Evolutionary conservation across 2,329 filamentous ascomycete genomes (phyloP), one percentile per base, ranked within the genome.

Genomic region (Scortechinia acanthostroma): DNA sequence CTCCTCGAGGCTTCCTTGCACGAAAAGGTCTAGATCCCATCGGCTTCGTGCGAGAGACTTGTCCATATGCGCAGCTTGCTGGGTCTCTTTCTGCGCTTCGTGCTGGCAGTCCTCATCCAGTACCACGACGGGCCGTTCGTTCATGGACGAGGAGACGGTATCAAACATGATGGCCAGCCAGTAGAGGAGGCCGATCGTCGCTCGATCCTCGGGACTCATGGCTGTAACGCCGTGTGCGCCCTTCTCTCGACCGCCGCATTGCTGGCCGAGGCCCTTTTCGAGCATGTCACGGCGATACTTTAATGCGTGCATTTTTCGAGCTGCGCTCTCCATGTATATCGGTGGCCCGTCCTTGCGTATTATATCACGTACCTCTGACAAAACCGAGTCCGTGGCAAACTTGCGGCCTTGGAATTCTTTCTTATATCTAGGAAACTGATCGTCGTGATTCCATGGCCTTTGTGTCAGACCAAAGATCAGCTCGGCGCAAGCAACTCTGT

Each of bases 151-250:
- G 0, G 71, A 76, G 5, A 78, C 56, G 0, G 75, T 79, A 51
- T 80, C 76, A 42, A 77, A 74, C 75, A 80, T 80, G 42, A 78
- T 62, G 0, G 70, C 72, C 15, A 80, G 59, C 76, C 76, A 80
- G 52, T 74, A 79, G 2, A 80, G 52, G 10, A 80, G 57, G 13
- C 72, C 65, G 21, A 80, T 62, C 0, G 76, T 78, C n/a, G n/a
- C n/a, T n/a, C n/a, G n/a, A n/a, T n/a, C n/a, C n/a, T n/a, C 10
- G 66, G 55, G 70, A 59, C 16, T 63, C 58, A 21, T 52, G 47
- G 37, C 55, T 58, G 13, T 64, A 51, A 58, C 45, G 22, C 37
- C 43, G 43, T 33, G 14, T 40, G 40, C 51, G 52, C 22, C 46
- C 48, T n/a, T n/a, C n/a, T n/a, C n/a, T n/a, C n/a, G n/a, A 22